Evolutionary conservation across 73 alveolate species (phyloP).

Genomic region (Paramecium primaurelia): DNA sequence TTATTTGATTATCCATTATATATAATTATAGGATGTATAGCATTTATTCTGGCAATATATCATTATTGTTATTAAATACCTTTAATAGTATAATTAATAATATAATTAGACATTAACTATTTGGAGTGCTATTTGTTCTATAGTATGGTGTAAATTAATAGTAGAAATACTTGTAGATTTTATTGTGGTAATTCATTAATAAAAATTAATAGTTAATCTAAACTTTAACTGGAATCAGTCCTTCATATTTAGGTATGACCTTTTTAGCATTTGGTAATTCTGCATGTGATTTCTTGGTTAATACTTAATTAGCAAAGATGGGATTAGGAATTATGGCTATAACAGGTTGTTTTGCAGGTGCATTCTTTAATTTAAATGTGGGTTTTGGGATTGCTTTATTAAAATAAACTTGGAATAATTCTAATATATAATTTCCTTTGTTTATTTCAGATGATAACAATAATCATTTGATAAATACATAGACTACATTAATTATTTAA

Average conservation of each 20-base stretch:
- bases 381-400: slow-evolving; percentile 93
- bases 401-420: slow-evolving; percentile 51
- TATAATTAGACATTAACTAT: background rate
- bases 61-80: background rate
- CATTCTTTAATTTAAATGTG: slow-evolving; percentile 85
- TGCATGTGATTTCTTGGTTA: slow-evolving; percentile 91
- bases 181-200: slow-evolving; percentile 45
- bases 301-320: slow-evolving; percentile 86
- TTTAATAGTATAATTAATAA: background rate
- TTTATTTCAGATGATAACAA: background rate
- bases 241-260: slow-evolving; percentile 92
- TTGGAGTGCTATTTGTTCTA: background rate
- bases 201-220: slow-evolving; percentile 64
- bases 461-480: background rate
- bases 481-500: background rate
- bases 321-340: slow-evolving; percentile 97
- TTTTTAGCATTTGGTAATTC: slow-evolving; percentile 98
- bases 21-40: background rate
- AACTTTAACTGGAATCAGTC: slow-evolving; percentile 71
- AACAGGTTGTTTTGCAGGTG: slow-evolving; percentile 97
- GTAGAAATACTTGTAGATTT: slow-evolving; percentile 24
- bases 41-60: background rate
- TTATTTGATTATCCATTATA: background rate
- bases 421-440: background rate
- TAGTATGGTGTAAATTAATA: slow-evolving; percentile 21